Percentiles rank a stretch among this genome's conserved stretches.
Conservation (phyloP, 2,329 filamentous ascomycete genomes). For the Pochonia chlamydosporia region DNA sequence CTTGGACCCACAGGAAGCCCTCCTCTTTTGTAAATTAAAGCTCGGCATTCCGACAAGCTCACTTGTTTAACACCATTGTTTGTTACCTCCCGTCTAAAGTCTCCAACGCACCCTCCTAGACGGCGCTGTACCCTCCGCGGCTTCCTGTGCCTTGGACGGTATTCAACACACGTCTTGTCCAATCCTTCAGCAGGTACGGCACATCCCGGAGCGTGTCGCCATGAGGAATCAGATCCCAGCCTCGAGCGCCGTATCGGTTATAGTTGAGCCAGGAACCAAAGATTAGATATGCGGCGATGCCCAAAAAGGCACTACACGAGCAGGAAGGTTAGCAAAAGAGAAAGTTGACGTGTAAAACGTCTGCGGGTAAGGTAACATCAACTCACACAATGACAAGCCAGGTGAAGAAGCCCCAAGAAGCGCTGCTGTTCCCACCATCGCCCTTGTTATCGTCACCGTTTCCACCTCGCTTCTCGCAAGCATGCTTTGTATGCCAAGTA, state of each 20-base stretch:
- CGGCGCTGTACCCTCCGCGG: conserved; percentile 90
- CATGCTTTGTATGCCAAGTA: conserved; percentile 83
- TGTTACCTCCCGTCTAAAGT: not conserved
- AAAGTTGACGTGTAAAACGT: too few relatives aligned
- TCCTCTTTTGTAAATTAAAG: too few relatives aligned
- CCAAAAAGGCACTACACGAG: conserved; percentile 70
- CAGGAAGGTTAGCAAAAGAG: conserved; percentile 2
- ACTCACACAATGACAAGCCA: conserved; percentile 93
- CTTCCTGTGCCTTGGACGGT: conserved; percentile 79
- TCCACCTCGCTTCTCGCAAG: conserved; percentile 57
- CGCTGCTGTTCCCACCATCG: conserved; percentile 39
- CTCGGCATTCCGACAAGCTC: not conserved
- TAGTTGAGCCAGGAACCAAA: conserved; percentile 99
- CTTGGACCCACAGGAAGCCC: not conserved
- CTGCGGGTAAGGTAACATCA: not conserved
- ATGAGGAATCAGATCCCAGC: conserved; percentile 92
- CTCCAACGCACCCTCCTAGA: conserved; percentile 42
- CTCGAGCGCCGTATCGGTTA: conserved; percentile 88
- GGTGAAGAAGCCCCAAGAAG: conserved; percentile 90
- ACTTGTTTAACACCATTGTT: not conserved
- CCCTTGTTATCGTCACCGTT: conserved; percentile 37
- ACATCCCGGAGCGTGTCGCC: conserved; percentile 87
- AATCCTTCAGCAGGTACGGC: conserved; percentile 89
- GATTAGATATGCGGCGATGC: conserved; percentile 83
- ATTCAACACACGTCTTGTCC: conserved; percentile 70